Conservation (phyloP, 306 rosid species). For the Quercus gilva region DNA sequence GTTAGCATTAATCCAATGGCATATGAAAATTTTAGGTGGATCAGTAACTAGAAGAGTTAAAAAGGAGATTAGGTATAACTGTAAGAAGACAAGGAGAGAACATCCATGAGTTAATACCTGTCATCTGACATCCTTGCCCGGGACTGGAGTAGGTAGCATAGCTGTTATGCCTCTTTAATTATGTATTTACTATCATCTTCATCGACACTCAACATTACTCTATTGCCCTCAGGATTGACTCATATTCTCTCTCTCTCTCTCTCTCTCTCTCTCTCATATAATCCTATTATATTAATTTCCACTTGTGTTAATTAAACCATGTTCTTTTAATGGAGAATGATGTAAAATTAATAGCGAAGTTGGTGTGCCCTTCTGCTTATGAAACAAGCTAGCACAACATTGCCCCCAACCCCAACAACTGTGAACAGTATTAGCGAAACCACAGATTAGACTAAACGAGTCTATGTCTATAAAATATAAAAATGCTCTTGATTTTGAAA, state of each 20-base stretch:
- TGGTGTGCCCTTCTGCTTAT: not conserved
- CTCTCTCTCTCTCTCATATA: not conserved
- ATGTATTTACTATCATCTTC: not conserved
- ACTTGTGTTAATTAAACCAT: not conserved
- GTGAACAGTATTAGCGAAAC: too few relatives aligned
- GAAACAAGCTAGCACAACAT: not conserved
- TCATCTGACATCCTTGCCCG: slow-evolving; percentile 7
- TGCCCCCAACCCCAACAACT: not conserved
- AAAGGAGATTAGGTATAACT: slow-evolving; percentile 17
- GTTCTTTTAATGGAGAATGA: not conserved
- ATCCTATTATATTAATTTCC: not conserved
- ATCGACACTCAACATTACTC: not conserved
- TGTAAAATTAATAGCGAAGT: not conserved
- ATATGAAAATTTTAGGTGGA: not conserved
- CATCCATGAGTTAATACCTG: not conserved
- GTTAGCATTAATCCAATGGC: not conserved
- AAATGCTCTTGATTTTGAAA: too few relatives aligned
- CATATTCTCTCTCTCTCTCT: not conserved
- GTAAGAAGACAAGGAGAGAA: slow-evolving; percentile 19
- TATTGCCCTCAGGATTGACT: not conserved
- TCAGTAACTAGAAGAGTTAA: not conserved
- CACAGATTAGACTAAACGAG: too few relatives aligned
- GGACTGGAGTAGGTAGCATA: slow-evolving; percentile 31
- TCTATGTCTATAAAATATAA: too few relatives aligned
- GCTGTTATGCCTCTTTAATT: slow-evolving; percentile 26